phyloP scores from a whole-genome alignment of 73 alveolate species.

The Paramecium sonneborni region DNA sequence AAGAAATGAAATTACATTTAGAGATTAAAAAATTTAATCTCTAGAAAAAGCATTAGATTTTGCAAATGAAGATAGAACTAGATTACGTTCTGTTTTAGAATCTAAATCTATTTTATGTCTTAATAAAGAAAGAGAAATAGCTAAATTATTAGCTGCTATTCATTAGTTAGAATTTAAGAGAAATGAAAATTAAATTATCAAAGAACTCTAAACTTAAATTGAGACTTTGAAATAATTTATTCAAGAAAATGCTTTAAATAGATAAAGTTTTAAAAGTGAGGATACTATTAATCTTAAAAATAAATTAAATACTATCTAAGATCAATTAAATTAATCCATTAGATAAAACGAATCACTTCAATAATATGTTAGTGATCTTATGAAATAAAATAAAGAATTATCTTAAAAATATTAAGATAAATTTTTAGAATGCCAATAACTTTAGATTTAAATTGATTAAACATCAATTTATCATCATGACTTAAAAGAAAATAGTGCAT shows the following conservation, averaged over 20 bases:
- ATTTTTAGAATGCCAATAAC: background rate
- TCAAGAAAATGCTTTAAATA: background rate
- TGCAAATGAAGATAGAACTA: constrained; percentile 13
- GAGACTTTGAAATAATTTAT: constrained; percentile 6
- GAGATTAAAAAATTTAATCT: background rate
- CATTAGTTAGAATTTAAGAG: constrained; percentile 35
- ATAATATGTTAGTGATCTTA: constrained; percentile 1
- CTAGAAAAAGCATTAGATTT: background rate
- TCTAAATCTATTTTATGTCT: background rate
- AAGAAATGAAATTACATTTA: background rate
- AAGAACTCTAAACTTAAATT: background rate
- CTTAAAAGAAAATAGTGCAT: background rate
- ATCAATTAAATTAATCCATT: background rate
- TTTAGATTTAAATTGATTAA: background rate
- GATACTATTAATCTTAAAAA: background rate
- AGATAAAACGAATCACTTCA: background rate
- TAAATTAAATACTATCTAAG: background rate
- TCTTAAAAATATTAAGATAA: background rate
- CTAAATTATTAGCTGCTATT: constrained; percentile 21
- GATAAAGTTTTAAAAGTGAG: background rate
- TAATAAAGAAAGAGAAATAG: constrained; percentile 51
- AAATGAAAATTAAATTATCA: background rate
- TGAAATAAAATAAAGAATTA: background rate
- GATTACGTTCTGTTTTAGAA: constrained; percentile 20
- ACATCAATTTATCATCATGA: background rate